phyloP scores from a whole-genome alignment of 1,284 basidiomycete species.

The Tetrapyrgos nigripes region DNA sequence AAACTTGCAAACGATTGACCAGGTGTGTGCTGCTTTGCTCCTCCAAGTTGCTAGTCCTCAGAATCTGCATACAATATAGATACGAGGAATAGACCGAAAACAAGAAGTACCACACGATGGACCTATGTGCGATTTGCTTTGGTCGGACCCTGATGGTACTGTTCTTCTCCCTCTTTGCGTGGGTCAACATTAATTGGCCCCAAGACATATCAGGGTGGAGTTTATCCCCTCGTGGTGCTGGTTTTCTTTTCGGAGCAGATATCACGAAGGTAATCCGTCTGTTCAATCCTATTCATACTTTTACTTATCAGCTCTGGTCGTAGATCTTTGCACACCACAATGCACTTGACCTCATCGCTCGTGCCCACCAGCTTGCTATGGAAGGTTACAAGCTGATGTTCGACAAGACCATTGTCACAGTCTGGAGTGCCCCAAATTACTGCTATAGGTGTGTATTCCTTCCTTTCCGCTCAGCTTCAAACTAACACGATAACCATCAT shows the following conservation, averaged over 20 bases:
- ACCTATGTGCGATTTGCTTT: conserved; percentile 97
- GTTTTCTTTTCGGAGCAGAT: conserved; percentile 94
- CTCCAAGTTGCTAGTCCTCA: neutral
- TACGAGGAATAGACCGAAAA: conserved; percentile 94
- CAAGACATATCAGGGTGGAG: conserved; percentile 93
- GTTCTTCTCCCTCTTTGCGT: neutral
- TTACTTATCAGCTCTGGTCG: neutral
- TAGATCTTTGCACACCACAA: conserved; percentile 89
- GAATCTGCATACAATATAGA: conserved; percentile 55
- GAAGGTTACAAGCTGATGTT: conserved; percentile 99
- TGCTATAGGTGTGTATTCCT: conserved; percentile 82
- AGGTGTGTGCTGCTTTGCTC: conserved; percentile 58
- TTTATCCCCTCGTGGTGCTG: conserved; percentile 95
- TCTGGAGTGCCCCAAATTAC: conserved; percentile 99
- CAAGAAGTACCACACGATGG: conserved; percentile 99
- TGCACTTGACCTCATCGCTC: conserved; percentile 92
- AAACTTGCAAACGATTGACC: conserved; percentile 83
- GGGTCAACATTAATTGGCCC: neutral
- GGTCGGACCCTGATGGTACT: conserved; percentile 97
- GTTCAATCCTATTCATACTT: neutral
- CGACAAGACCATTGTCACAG: conserved; percentile 94
- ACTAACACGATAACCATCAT: neutral
- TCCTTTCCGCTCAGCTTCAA: neutral
- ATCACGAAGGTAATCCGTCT: conserved; percentile 62
- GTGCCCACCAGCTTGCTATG: conserved; percentile 98